Evolutionary conservation across 2,329 filamentous ascomycete genomes (phyloP).

Genomic region (Gaeumannomyces tritici): DNA sequence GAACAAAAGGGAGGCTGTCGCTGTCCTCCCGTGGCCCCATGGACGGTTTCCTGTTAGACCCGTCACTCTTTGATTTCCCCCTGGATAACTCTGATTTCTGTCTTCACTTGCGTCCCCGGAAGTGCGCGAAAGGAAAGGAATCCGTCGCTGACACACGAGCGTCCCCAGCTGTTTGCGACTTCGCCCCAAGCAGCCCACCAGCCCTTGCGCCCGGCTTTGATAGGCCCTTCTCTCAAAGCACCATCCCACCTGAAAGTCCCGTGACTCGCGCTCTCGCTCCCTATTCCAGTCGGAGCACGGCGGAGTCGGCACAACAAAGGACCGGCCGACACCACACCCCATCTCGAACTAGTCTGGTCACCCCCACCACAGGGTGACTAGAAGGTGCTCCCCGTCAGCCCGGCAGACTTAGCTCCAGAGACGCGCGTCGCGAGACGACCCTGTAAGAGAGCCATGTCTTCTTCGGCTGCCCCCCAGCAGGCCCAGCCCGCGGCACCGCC

Average conservation of each 20-base stretch:
- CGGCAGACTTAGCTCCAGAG: background rate
- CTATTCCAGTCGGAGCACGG: background rate
- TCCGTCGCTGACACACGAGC: background rate
- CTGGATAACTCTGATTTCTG: background rate
- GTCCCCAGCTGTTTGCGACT: too few relatives aligned
- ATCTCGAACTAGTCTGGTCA: background rate
- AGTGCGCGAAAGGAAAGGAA: background rate
- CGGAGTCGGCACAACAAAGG: background rate
- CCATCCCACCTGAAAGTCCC: background rate
- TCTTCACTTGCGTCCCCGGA: background rate
- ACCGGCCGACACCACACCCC: background rate
- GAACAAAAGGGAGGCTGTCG: background rate
- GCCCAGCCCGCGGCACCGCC: conserved; percentile 4
- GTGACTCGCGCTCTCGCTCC: background rate
- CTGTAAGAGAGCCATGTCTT: background rate
- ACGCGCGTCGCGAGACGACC: background rate
- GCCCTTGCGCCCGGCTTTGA: background rate
- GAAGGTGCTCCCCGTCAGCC: background rate
- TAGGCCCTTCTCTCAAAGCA: background rate
- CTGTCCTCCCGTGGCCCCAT: background rate
- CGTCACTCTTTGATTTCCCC: background rate
- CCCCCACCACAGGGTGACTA: background rate
- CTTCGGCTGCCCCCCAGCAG: background rate
- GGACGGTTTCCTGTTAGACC: background rate
- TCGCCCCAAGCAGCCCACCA: too few relatives aligned